Conservation (phyloP, 164 flowering plant species). For the Tetracentron sinense region DNA sequence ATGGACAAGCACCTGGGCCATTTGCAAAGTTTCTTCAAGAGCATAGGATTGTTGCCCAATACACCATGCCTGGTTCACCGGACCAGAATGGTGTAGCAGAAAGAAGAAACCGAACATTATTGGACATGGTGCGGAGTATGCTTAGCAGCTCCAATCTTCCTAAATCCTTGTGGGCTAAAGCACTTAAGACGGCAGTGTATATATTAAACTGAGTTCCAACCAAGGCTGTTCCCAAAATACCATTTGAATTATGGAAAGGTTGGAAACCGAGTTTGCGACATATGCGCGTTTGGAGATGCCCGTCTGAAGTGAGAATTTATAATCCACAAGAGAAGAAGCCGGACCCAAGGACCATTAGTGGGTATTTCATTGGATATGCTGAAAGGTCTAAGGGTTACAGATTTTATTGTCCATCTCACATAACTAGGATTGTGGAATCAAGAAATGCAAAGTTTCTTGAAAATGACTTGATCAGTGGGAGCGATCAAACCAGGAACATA, state of each 20-base stretch:
- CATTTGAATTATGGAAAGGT: conserved; percentile 18
- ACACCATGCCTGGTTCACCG: conserved; percentile 21
- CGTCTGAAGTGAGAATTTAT: conserved; percentile 15
- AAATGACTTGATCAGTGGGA: conserved; percentile 12
- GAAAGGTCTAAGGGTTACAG: conserved; percentile 11
- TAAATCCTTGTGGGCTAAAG: conserved; percentile 6
- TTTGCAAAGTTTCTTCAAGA: no score
- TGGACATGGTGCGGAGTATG: conserved; percentile 15
- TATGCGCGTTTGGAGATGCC: conserved; percentile 18
- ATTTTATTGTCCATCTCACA: conserved; percentile 17
- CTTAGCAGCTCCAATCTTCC: conserved; percentile 11
- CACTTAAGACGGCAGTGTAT: conserved; percentile 9
- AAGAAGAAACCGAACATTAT: conserved; percentile 17
- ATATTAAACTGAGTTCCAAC: conserved; percentile 18
- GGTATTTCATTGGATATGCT: conserved; percentile 17
- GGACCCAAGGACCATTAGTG: conserved; percentile 15
- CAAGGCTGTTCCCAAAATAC: conserved; percentile 13
- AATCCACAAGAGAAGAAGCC: conserved; percentile 18
- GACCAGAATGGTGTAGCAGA: conserved; percentile 25
- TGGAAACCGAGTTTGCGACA: conserved; percentile 11
- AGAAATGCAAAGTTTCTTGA: conserved; percentile 10
- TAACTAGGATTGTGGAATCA: conserved; percentile 12
- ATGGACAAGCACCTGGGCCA: conserved; percentile 13
- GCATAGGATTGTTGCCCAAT: conserved; percentile 24
- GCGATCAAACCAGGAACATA: conserved; percentile 2